Conservation (phyloP, 2,329 filamentous ascomycete genomes). For the Stemphylium lycopersici region DNA sequence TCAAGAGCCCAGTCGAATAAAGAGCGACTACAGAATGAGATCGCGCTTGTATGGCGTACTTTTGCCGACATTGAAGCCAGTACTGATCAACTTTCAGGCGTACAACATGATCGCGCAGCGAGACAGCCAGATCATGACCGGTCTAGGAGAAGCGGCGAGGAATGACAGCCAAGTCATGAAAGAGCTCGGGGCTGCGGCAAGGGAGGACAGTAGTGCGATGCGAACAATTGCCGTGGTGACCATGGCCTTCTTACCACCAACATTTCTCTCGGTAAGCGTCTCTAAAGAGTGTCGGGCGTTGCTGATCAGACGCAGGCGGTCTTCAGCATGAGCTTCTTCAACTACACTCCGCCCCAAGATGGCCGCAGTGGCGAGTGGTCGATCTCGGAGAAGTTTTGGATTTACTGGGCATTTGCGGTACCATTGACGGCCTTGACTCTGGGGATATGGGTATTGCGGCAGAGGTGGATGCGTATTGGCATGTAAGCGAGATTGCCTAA, state of each 20-base stretch:
- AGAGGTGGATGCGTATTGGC: not conserved
- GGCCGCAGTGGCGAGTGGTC: constrained; percentile 12
- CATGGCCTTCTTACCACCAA: constrained; percentile 29
- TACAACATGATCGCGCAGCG: constrained; percentile 28
- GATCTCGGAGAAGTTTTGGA: constrained; percentile 26
- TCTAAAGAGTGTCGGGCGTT: not conserved
- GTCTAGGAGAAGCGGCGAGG: constrained; percentile 20
- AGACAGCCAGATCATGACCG: constrained; percentile 23
- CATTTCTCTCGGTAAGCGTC: constrained; percentile 23
- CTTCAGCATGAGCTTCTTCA: constrained; percentile 33
- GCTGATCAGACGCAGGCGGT: constrained; percentile 20
- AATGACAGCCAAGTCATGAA: constrained; percentile 21
- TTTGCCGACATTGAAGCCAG: no score
- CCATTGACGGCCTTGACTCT: constrained; percentile 23
- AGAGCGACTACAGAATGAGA: constrained; percentile 27
- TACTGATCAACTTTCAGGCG: constrained; percentile 12
- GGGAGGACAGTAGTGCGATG: constrained; percentile 23
- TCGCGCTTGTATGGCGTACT: constrained; percentile 14
- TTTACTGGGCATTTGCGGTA: constrained; percentile 25
- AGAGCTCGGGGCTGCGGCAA: constrained; percentile 20
- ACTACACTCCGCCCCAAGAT: constrained; percentile 13
- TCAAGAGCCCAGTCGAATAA: constrained; percentile 22
- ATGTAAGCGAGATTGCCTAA: no score
- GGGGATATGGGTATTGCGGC: constrained; percentile 15
- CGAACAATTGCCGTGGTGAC: constrained; percentile 25